Conservation (phyloP, 306 rosid species). For the Sicyos edulis region DNA sequence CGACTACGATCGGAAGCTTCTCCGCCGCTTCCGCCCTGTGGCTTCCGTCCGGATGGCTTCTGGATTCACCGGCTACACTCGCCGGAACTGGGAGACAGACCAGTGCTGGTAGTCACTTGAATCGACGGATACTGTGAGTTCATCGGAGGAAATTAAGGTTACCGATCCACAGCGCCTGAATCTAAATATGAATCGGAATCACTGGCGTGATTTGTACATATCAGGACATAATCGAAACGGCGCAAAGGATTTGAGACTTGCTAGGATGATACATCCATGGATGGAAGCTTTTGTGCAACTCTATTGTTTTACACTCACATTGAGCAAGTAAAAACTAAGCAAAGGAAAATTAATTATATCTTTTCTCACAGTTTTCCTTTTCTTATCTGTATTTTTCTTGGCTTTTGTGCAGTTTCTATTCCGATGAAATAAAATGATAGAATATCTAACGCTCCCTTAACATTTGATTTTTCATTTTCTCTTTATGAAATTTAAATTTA, state of each 20-base stretch:
- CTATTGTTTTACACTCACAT: not conserved
- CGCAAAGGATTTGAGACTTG: not conserved
- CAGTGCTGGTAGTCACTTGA: slow-evolving; percentile 99
- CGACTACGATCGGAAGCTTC: slow-evolving; percentile 48
- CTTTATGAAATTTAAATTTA: too few relatives aligned
- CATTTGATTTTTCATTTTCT: too few relatives aligned
- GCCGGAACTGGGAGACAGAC: slow-evolving; percentile 93
- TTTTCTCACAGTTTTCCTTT: slow-evolving; percentile 17
- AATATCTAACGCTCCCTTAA: too few relatives aligned
- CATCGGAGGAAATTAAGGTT: too few relatives aligned
- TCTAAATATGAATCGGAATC: not conserved
- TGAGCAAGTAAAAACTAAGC: not conserved
- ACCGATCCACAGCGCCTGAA: too few relatives aligned
- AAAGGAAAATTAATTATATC: slow-evolving; percentile 17
- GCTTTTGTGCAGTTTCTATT: not conserved
- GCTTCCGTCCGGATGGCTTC: slow-evolving; percentile 24
- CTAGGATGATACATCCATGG: not conserved
- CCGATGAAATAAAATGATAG: not conserved
- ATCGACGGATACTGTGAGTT: too few relatives aligned
- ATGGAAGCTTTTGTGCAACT: slow-evolving; percentile 1
- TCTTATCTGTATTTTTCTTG: slow-evolving; percentile 16
- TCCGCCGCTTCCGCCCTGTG: slow-evolving; percentile 47
- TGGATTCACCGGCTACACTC: slow-evolving; percentile 43
- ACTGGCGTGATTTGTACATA: not conserved
- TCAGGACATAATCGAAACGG: not conserved